A percentile compares a stretch with the other conserved stretches of the same genome.
These are phyloP conservation scores for Cucumis melo DNA, from an alignment of 306 rosid species.

Conservation along the genomic window DNA sequence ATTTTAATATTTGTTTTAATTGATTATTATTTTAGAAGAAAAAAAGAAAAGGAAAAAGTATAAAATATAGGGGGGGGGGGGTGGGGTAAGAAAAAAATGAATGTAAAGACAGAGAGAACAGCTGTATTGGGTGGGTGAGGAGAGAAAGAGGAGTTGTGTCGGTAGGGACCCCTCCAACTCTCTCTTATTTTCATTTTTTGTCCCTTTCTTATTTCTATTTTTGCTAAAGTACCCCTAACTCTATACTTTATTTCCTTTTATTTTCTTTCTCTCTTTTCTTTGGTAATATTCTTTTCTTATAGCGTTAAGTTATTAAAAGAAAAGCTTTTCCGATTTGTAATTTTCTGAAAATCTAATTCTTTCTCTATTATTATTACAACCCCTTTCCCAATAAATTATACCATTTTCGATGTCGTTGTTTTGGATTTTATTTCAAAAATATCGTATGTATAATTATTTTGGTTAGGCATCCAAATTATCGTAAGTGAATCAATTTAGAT, in stretches of 20 bases:
- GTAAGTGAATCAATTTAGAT: too few species aligned
- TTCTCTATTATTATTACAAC: too few species aligned
- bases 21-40: too few species aligned
- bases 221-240: neutral
- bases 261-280: neutral
- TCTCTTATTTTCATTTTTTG: neutral
- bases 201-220: neutral
- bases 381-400: too few species aligned
- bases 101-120: neutral
- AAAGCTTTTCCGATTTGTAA: neutral
- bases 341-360: too few species aligned
- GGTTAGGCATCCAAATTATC: too few species aligned
- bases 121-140: conserved; percentile 1
- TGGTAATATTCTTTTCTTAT: neutral
- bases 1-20: too few species aligned
- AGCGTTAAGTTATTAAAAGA: neutral
- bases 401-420: too few species aligned
- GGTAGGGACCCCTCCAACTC: neutral
- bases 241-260: neutral
- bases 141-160: neutral
- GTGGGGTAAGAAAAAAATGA: conserved; percentile 4
- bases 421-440: too few species aligned
- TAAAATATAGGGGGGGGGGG: neutral
- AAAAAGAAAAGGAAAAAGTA: neutral
- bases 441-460: too few species aligned